Evolutionary conservation across 768 basidiomycete species (phyloP), one percentile per base, ranked within the genome.

Genomic region (Auricularia sp.): DNA sequence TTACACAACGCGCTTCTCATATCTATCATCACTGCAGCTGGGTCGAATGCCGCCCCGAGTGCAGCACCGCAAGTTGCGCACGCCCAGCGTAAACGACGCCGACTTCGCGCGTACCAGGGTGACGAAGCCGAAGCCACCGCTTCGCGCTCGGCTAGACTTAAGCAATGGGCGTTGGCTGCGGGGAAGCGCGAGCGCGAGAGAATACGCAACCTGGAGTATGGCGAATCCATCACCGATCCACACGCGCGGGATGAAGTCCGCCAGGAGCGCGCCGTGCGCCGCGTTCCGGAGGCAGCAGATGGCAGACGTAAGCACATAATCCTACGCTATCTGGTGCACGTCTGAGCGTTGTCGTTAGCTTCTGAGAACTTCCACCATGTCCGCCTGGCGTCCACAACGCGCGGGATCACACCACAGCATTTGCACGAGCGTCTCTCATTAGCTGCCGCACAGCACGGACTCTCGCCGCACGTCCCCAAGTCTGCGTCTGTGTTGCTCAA

Each of bases 1-100:
- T 77, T 92, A 2, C 91, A 93, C 72, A 93, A 93, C 73, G 85
- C 90, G 11, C 79, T 93, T 37, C 85, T 93, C 42, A 91, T 92
- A 36, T 90, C 90, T 2, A 75, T 93, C 16, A 90, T 92, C 67
- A 90, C 90, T 73, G 87, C 88, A 29, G 89, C 89, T 1, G 83
- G 87, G 51, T 84, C 84, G 2, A 82, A 83, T 0, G 85, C 88
- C 0, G 84, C 86, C 7, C 87, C 88, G 1, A 81, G 82, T n/a
- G 77, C 86, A 45, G 71, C 78, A 1, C 82, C 87, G 11, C 8
- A 88, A 88, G 69, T 82, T 80, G 5, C 24, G 24, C 83, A 80
- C 5, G 79, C 85, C 13, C 77, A 82, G 11, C 87, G 89, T 68
- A 89, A 91, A 65, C 83, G 88, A 54, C 82, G 87, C n/a, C 80